Base-by-base conservation (phyloP, 192 early-diverging fungal species). In the Allomyces macrogynus region DNA sequence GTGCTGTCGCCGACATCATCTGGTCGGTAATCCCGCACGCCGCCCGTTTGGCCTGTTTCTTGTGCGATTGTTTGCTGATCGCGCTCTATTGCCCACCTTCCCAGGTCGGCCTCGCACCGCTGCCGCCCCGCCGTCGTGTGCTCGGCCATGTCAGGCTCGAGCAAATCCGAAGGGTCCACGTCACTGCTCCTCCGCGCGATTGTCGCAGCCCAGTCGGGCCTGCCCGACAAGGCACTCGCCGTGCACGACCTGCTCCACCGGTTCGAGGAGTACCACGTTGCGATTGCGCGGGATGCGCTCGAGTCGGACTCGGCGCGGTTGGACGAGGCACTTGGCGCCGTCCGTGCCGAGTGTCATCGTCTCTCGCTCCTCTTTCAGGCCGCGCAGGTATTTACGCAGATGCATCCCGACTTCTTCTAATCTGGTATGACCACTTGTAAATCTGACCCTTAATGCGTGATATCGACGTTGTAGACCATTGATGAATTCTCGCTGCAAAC, bases 401-500 rank as follows among this genome's bases (percentile, higher is more conserved):
- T 32, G 43, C 32, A 18, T 62, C 5, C 67, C 42, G 5, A 18
- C 18, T 72, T 16, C 2, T 63, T 11, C n/a, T 10, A n/a, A 40
- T 60, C 61, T 22, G 18, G 4, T 32, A 62, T 67, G n/a, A 63
- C 25, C 24, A 7, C 26, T 5, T 20, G 54, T 10, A 43, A 24
- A 24, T 32, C 10, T 54, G 77, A 43, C 24, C 61, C 14, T 54
- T 54, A 1, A 42, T 10, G n/a, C 22, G 61, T 61, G 18, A 20
- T 62, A 18, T 10, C 24, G 49, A 27, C 40, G 24, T 32, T 23
- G 60, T 10, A 42, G 43, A 22, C 92, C 66, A 93, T 99, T 70
- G 88, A 90, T 63, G 95, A 99, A 70, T 88, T 99, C 16, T 95
- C 94, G 22, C 93, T 94, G 66, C 85, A 90, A 69, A 96, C 94